Conservation (phyloP, 257 asterid species). For the Plectranthus barbatus region DNA sequence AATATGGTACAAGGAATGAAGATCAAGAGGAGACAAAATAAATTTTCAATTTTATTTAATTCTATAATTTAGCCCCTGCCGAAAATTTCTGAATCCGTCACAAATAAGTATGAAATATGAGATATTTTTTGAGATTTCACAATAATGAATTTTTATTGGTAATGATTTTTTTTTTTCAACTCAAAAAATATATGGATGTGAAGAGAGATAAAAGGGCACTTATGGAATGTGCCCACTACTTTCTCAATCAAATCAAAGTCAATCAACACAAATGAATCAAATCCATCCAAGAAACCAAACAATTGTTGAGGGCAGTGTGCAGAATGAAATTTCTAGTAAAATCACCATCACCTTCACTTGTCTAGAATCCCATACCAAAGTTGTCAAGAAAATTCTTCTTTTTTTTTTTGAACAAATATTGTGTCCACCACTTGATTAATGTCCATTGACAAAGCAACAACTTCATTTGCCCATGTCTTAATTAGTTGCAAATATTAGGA, state of each 20-base stretch:
- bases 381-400: neutral
- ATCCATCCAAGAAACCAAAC: neutral
- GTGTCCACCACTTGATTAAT: neutral
- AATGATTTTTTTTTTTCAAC: too few species aligned
- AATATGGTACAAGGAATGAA: too few species aligned
- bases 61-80: too few species aligned
- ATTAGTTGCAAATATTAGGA: conserved; percentile 5
- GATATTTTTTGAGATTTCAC: too few species aligned
- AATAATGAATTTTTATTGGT: too few species aligned
- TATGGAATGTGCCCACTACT: conserved; percentile 3
- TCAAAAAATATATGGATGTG: neutral
- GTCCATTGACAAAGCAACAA: conserved; percentile 6
- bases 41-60: too few species aligned
- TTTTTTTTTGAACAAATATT: neutral
- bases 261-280: neutral
- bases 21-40: too few species aligned
- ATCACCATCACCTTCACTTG: conserved; percentile 10
- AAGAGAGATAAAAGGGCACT: neutral
- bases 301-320: neutral
- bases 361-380: neutral
- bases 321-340: neutral
- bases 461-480: conserved; percentile 12
- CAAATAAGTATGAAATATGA: too few species aligned
- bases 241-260: conserved; percentile 9
- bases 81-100: too few species aligned